A percentile compares a stretch with the other conserved stretches of the same genome.
Conservation (phyloP, 1,139 yeast species). For the Scheffersomyces insectosa region DNA sequence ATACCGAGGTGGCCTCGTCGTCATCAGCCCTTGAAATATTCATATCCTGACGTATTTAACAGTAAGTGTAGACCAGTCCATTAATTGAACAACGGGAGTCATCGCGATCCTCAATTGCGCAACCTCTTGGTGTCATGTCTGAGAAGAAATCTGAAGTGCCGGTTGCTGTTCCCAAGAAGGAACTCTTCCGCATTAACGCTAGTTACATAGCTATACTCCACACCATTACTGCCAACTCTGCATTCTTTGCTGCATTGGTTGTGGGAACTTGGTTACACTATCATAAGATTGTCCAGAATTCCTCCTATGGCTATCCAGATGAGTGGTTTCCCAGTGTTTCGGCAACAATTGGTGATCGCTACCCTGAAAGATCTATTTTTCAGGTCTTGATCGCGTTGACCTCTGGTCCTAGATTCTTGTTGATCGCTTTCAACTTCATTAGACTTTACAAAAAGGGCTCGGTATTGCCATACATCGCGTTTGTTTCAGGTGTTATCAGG, state of each 20-base stretch:
- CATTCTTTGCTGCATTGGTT: constrained; percentile 71
- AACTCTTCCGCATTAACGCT: constrained; percentile 49
- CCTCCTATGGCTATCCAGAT: constrained; percentile 87
- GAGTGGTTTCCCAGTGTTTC: constrained; percentile 99
- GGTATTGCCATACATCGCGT: constrained; percentile 39
- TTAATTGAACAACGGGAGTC: too few species aligned
- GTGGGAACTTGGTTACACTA: constrained; percentile 78
- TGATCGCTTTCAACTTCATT: constrained; percentile 62
- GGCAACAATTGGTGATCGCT: constrained; percentile 94
- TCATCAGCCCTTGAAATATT: too few species aligned
- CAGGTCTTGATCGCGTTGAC: constrained; percentile 81
- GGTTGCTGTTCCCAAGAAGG: constrained; percentile 1
- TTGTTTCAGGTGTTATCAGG: constrained; percentile 68
- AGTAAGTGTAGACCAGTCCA: too few species aligned
- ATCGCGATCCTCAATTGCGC: too few species aligned
- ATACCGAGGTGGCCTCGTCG: too few species aligned
- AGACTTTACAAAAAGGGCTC: constrained; percentile 40
- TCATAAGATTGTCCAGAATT: constrained; percentile 82
- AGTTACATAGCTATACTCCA: constrained; percentile 69
- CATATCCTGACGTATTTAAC: too few species aligned
- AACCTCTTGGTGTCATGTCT: too few species aligned
- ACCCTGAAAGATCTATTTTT: constrained; percentile 91
- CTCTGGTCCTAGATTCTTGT: constrained; percentile 82
- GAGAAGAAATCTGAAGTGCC: constrained; percentile 1
- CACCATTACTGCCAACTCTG: constrained; percentile 65